These are phyloP conservation scores for Apium graveolens DNA, from an alignment of 129 eudicot genomes.

Conservation along the genomic window DNA sequence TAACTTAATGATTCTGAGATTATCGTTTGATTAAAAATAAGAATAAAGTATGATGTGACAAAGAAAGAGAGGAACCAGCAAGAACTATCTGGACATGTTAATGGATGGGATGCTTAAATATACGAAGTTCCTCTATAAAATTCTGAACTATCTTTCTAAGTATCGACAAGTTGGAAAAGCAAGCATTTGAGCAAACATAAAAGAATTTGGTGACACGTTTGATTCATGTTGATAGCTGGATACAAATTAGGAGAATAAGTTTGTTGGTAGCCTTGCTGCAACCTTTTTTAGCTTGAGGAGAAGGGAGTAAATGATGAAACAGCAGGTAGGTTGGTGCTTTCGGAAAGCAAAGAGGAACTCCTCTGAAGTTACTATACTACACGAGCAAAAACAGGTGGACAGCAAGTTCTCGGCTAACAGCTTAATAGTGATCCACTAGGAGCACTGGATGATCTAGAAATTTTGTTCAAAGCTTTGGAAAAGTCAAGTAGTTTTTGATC, in stretches of 20 bases:
- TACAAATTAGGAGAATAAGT: too few species aligned
- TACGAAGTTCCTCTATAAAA: slow-evolving; percentile 78
- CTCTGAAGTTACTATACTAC: slow-evolving; percentile 45
- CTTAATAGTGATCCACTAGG: slow-evolving; percentile 25
- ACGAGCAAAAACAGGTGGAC: slow-evolving; percentile 24
- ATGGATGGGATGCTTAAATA: slow-evolving; percentile 52
- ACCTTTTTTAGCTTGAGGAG: slow-evolving; percentile 6
- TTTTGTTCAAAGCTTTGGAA: slow-evolving; percentile 62
- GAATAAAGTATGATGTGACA: too few species aligned
- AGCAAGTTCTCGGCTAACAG: slow-evolving; percentile 44
- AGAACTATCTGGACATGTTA: too few species aligned
- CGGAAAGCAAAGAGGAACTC: slow-evolving; percentile 56
- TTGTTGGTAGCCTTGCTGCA: too few species aligned
- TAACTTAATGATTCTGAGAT: too few species aligned
- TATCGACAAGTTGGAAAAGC: slow-evolving; percentile 90
- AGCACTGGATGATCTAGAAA: slow-evolving; percentile 71
- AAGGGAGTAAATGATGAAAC: slow-evolving; percentile 59
- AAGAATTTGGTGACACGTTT: too few species aligned
- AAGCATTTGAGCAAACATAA: slow-evolving; percentile 49
- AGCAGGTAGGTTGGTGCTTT: slow-evolving; percentile 64
- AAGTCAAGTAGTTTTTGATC: slow-evolving; percentile 57
- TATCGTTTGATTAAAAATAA: too few species aligned
- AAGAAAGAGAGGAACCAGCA: too few species aligned
- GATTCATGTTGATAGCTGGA: too few species aligned
- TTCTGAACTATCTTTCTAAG: slow-evolving; percentile 85